phyloP scores from a whole-genome alignment of 2,329 filamentous ascomycete species.

The Hymenoscyphus fraxineus region DNA sequence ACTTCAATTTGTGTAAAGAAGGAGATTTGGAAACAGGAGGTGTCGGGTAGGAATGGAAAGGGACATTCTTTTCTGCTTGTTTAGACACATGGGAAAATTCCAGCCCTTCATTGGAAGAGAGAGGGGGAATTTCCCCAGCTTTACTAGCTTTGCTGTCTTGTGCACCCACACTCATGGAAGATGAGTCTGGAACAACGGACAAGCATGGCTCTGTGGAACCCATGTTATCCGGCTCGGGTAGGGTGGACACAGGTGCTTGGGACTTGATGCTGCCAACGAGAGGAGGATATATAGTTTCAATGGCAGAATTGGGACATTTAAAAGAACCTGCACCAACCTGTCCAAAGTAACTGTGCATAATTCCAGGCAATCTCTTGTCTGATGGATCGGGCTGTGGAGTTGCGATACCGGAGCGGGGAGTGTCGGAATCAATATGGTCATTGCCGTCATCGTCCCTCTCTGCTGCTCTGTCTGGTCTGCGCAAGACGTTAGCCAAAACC shows the following conservation, averaged over 20 bases:
- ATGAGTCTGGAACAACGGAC: constrained; percentile 28
- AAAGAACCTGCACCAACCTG: constrained; percentile 94
- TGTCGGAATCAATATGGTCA: constrained; percentile 79
- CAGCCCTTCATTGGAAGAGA: constrained; percentile 25
- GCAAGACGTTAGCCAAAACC: constrained; percentile 28
- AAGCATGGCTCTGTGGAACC: constrained; percentile 23
- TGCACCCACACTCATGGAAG: constrained; percentile 25
- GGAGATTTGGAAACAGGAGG: constrained; percentile 51
- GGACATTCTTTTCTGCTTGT: constrained; percentile 19
- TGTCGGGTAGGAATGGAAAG: constrained; percentile 49
- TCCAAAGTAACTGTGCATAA: constrained; percentile 93
- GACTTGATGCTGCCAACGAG: constrained; percentile 24
- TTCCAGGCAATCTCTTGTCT: constrained; percentile 92
- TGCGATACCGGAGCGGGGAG: constrained; percentile 83
- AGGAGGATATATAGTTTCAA: constrained; percentile 29
- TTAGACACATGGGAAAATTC: constrained; percentile 25
- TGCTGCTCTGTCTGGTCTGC: constrained; percentile 14
- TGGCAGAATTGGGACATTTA: constrained; percentile 31
- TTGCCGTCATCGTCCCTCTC: constrained; percentile 61
- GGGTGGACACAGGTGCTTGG: constrained; percentile 22
- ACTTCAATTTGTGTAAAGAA: constrained; percentile 43
- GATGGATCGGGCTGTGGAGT: constrained; percentile 90
- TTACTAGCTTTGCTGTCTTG: constrained; percentile 19
- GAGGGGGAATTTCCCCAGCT: constrained; percentile 25
- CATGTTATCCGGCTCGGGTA: constrained; percentile 23